These are phyloP conservation scores for Lachnellula subtilissima DNA, from an alignment of 2,329 filamentous ascomycete species.

Conservation along the genomic window DNA sequence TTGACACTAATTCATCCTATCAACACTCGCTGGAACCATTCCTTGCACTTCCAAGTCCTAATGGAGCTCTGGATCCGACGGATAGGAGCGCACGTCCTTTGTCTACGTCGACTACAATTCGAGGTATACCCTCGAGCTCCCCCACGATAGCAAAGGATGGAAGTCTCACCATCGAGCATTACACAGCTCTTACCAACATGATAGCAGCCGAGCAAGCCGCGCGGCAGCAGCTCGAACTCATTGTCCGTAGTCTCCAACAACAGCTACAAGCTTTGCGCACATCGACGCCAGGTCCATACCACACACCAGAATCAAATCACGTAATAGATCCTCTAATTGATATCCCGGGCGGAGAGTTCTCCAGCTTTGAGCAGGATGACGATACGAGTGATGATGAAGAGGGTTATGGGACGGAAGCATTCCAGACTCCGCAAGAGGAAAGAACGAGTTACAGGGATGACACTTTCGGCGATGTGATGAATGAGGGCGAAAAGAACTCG, in stretches of 20 bases:
- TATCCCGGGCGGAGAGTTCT: slow-evolving; percentile 11
- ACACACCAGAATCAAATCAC: slow-evolving; percentile 10
- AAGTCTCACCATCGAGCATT: slow-evolving; percentile 40
- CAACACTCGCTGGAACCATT: slow-evolving; percentile 21
- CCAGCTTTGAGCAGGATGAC: slow-evolving; percentile 29
- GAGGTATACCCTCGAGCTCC: slow-evolving; percentile 24
- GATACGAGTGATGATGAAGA: slow-evolving; percentile 23
- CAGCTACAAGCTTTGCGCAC: slow-evolving; percentile 17
- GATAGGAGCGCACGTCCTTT: slow-evolving; percentile 23
- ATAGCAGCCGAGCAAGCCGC: slow-evolving; percentile 54
- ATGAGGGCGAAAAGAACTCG: slow-evolving; percentile 42
- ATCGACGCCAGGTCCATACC: slow-evolving; percentile 9
- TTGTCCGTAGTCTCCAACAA: slow-evolving; percentile 46
- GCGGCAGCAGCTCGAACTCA: slow-evolving; percentile 49
- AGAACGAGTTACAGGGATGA: slow-evolving; percentile 38
- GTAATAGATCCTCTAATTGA: slow-evolving; percentile 2
- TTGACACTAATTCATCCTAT: slow-evolving; percentile 23
- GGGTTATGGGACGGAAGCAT: slow-evolving; percentile 41
- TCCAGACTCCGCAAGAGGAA: slow-evolving; percentile 49
- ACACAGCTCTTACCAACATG: slow-evolving; percentile 46
- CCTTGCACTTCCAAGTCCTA: slow-evolving; percentile 4
- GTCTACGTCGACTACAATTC: slow-evolving; percentile 31
- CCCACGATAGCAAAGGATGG: slow-evolving; percentile 24
- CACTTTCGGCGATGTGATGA: slow-evolving; percentile 34
- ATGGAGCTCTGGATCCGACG: slow-evolving; percentile 5